These are phyloP conservation scores for Pisolithus microcarpus DNA, from an alignment of 768 basidiomycete species.

Conservation along the genomic window DNA sequence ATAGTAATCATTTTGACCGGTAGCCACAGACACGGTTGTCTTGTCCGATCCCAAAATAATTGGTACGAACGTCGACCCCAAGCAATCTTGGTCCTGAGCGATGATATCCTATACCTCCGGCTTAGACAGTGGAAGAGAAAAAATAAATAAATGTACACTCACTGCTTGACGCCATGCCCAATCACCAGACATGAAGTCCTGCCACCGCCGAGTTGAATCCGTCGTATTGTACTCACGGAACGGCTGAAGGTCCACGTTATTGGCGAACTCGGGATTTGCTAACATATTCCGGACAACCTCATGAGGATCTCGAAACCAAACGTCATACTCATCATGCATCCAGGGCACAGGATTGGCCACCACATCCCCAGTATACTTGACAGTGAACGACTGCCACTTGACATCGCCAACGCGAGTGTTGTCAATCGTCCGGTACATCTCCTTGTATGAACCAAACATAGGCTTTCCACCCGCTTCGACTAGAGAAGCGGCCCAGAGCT, in stretches of 20 bases:
- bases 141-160: constrained; percentile 3
- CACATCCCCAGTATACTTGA: neutral
- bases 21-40: constrained; percentile 17
- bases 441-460: neutral
- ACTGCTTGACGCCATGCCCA: constrained; percentile 16
- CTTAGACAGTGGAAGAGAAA: too few species aligned
- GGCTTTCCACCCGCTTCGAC: neutral
- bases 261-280: neutral
- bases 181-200: constrained; percentile 4
- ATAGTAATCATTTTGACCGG: constrained; percentile 15
- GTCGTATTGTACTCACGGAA: neutral
- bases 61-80: constrained; percentile 10
- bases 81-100: neutral
- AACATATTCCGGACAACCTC: neutral
- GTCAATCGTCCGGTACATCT: neutral
- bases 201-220: neutral
- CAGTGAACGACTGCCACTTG: neutral
- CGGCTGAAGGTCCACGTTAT: neutral
- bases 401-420: neutral
- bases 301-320: neutral
- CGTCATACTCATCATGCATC: neutral
- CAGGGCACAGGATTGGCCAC: neutral
- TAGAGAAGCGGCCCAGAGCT: neutral
- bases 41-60: constrained; percentile 18
- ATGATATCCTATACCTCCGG: too few species aligned